These are phyloP conservation scores for Pestalotiopsis fici DNA, from an alignment of 2,329 filamentous ascomycete species.

Conservation along the genomic window DNA sequence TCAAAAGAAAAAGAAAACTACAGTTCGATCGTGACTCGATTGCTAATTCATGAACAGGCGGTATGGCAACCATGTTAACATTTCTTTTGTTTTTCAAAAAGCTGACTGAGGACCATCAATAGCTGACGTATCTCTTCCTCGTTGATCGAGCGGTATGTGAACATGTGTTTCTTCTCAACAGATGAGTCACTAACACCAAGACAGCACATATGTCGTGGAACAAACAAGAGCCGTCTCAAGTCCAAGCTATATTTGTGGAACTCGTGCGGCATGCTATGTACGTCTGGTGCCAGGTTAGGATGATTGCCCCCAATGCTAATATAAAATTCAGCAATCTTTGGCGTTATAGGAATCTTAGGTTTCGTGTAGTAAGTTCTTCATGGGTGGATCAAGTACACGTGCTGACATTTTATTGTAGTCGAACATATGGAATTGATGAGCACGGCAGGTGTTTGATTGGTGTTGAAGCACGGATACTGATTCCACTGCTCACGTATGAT, in stretches of 20 bases:
- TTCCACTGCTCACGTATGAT: neutral
- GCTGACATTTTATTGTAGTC: neutral
- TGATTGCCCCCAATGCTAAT: neutral
- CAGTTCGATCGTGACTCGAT: neutral
- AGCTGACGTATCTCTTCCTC: neutral
- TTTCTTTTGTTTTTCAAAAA: neutral
- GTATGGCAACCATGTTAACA: neutral
- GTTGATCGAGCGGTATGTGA: neutral
- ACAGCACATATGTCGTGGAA: neutral
- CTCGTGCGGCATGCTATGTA: neutral
- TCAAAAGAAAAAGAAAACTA: neutral
- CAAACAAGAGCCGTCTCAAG: neutral
- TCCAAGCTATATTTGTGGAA: slow-evolving; percentile 3
- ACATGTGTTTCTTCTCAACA: neutral
- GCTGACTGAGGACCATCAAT: neutral
- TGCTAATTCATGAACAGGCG: neutral
- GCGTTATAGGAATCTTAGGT: neutral
- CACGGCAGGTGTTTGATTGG: neutral
- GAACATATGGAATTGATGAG: neutral
- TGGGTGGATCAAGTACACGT: no score
- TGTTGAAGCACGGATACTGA: neutral
- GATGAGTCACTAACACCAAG: neutral
- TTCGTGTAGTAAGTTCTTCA: neutral
- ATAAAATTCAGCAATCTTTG: neutral
- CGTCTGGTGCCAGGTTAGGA: neutral